These are phyloP conservation scores for Dalechampia spathulata DNA, from an alignment of 441 rosid genomes.

Conservation along the genomic window DNA sequence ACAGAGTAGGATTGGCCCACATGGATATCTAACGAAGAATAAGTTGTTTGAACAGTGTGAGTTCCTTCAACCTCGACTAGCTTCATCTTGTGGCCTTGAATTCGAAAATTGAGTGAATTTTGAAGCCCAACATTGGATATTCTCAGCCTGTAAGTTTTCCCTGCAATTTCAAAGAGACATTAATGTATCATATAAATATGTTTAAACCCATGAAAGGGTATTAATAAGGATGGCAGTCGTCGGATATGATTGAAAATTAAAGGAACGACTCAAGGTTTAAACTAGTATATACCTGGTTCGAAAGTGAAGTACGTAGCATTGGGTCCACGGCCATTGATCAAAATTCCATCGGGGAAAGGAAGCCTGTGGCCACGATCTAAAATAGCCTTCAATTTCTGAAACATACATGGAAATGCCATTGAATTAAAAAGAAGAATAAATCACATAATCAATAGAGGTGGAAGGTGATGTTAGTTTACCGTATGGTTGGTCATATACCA, in stretches of 20 bases:
- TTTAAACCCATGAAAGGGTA: too few relatives aligned
- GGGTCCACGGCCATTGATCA: slow-evolving; percentile 76
- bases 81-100: slow-evolving; percentile 73
- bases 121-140: slow-evolving; percentile 84
- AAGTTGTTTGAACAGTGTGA: slow-evolving; percentile 65
- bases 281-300: slow-evolving; percentile 36
- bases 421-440: too few relatives aligned
- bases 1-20: slow-evolving; percentile 84
- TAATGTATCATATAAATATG: background rate
- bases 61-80: slow-evolving; percentile 94
- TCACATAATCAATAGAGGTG: too few relatives aligned
- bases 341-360: slow-evolving; percentile 60
- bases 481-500: slow-evolving; percentile 71
- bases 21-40: slow-evolving; percentile 69
- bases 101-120: slow-evolving; percentile 65
- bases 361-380: slow-evolving; percentile 59
- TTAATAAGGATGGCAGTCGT: too few relatives aligned
- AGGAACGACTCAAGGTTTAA: background rate
- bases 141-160: slow-evolving; percentile 78
- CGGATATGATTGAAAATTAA: too few relatives aligned
- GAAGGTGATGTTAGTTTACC: too few relatives aligned
- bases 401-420: background rate
- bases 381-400: slow-evolving; percentile 44
- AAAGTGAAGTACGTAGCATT: slow-evolving; percentile 50
- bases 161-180: slow-evolving; percentile 18